These are phyloP conservation scores for Pascua sp. DNA, from an alignment of 1,284 basidiomycete species.

Conservation along the genomic window DNA sequence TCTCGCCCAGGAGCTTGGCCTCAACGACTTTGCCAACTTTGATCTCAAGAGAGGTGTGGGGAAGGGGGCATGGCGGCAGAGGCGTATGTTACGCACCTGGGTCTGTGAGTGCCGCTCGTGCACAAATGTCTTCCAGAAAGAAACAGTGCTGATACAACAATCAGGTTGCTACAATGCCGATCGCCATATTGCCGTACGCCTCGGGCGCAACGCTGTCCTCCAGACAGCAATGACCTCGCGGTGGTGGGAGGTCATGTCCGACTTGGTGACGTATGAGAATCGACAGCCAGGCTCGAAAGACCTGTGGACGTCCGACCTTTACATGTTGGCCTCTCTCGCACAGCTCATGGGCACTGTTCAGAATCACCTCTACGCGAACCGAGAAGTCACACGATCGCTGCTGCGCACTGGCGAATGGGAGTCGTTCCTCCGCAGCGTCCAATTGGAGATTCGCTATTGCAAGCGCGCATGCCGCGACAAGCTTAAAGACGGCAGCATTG, in stretches of 20 bases:
- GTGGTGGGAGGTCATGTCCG: slow-evolving; percentile 15
- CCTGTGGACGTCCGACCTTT: slow-evolving; percentile 7
- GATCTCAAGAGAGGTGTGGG: not conserved
- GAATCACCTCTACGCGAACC: slow-evolving; percentile 12
- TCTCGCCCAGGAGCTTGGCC: slow-evolving; percentile 15
- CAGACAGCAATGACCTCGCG: slow-evolving; percentile 15
- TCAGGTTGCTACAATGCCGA: slow-evolving; percentile 16
- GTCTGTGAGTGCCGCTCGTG: slow-evolving; percentile 6
- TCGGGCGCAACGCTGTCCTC: slow-evolving; percentile 16
- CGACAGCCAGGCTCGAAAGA: not conserved
- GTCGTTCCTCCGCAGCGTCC: slow-evolving; percentile 8
- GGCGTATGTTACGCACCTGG: slow-evolving; percentile 14
- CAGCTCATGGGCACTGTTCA: slow-evolving; percentile 15
- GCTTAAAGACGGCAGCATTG: slow-evolving; percentile 9
- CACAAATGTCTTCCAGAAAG: not conserved
- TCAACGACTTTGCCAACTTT: slow-evolving; percentile 12
- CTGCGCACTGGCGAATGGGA: slow-evolving; percentile 15
- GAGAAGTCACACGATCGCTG: slow-evolving; percentile 10
- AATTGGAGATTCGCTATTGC: slow-evolving; percentile 11
- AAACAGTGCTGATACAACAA: not conserved
- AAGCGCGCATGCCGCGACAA: slow-evolving; percentile 6
- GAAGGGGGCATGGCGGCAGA: slow-evolving; percentile 1
- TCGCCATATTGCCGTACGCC: slow-evolving; percentile 10
- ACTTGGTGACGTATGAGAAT: not conserved
- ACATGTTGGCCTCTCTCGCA: slow-evolving; percentile 2